Conservation (phyloP, 2,329 filamentous ascomycete species). For the Trichoderma sp. region DNA sequence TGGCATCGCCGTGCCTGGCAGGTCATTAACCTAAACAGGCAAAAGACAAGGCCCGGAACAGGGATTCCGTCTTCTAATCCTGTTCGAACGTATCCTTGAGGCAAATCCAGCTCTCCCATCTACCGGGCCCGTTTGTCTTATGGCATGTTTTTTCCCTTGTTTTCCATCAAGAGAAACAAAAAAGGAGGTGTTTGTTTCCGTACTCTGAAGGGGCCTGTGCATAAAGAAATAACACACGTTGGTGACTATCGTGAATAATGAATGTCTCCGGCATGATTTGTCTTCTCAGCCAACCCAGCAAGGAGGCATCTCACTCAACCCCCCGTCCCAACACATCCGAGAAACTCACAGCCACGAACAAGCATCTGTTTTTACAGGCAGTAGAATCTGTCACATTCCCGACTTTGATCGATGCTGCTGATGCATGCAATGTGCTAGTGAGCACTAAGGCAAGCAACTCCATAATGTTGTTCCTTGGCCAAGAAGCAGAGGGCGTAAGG, state of each 20-base stretch:
- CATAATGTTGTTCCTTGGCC: neutral
- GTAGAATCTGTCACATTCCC: neutral
- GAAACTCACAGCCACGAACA: neutral
- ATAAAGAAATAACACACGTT: neutral
- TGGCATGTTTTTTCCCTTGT: neutral
- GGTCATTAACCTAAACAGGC: constrained; percentile 11
- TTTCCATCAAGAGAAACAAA: neutral
- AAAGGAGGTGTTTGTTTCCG: neutral
- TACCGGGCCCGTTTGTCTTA: neutral
- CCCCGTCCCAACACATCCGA: neutral
- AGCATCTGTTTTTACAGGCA: neutral
- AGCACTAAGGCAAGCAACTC: constrained; percentile 10
- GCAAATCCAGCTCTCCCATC: neutral
- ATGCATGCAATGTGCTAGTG: neutral
- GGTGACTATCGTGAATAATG: neutral
- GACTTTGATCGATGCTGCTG: neutral
- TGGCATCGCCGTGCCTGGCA: constrained; percentile 5
- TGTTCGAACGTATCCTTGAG: neutral
- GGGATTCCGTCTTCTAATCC: neutral
- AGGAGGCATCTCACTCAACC: neutral
- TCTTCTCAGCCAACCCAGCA: neutral
- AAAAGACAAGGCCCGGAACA: neutral
- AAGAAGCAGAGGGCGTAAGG: neutral
- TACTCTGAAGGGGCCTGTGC: neutral
- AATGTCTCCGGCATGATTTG: neutral